phyloP scores from a whole-genome alignment of 345 rosid species.

The Linum usitatissimum region DNA sequence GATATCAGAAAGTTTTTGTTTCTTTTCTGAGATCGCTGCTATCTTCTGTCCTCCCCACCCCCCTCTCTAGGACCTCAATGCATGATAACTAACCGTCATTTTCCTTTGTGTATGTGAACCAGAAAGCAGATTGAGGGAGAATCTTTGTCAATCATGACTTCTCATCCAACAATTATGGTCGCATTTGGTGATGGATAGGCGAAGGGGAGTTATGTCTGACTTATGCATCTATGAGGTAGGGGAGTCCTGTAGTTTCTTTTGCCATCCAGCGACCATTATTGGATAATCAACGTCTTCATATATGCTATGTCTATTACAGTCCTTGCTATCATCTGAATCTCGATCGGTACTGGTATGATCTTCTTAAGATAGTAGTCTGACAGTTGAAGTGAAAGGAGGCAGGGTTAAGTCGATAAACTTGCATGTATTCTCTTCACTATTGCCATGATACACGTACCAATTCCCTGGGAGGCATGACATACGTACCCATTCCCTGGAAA shows the following conservation, averaged over 20 bases:
- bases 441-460: too few relatives aligned
- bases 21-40: not conserved
- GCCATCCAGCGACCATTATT: not conserved
- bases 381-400: too few relatives aligned
- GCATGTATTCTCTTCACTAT: too few relatives aligned
- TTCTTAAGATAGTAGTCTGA: too few relatives aligned
- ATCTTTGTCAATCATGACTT: constrained; percentile 31
- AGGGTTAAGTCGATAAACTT: too few relatives aligned
- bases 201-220: constrained; percentile 58
- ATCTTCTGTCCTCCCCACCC: not conserved
- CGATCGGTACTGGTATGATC: not conserved
- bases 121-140: constrained; percentile 28
- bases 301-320: not conserved
- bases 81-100: not conserved
- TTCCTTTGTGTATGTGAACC: constrained; percentile 23
- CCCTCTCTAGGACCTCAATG: not conserved
- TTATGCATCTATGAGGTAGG: constrained; percentile 57
- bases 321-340: constrained; percentile 3
- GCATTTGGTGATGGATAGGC: constrained; percentile 46
- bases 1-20: not conserved
- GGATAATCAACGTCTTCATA: not conserved
- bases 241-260: not conserved
- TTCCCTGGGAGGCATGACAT: too few relatives aligned
- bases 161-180: constrained; percentile 26
- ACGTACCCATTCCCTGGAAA: too few relatives aligned